Evolutionary conservation across 2,329 filamentous ascomycete genomes (phyloP), one percentile per base, ranked within the genome.

Genomic region (Microdochium bolleyi): DNA sequence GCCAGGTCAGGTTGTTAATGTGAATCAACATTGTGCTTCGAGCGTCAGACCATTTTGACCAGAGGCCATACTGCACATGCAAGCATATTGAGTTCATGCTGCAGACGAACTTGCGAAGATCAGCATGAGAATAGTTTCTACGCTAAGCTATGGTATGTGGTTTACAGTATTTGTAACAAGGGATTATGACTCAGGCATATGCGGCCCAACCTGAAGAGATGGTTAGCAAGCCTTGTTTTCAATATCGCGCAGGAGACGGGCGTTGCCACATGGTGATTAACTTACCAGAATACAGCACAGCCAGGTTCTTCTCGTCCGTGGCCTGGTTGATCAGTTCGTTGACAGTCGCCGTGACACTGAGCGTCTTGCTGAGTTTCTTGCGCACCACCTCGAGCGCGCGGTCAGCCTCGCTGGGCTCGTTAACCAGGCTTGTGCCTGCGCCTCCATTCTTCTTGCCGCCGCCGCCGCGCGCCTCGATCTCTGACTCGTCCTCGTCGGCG

Each of bases 281-380:
- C 80, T 64, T 73, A 84, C 85, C 87, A 62, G 85, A 87, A 73
- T 92, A 99, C 61, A 99, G 71, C 44, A 96, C 85, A 2, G 94
- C 92, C 63, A 99, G 68, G 65, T 99, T 96, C 59, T 82, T 82
- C 73, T 96, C 92, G 69, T 99, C 94, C 1, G 88, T 92, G 8
- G 94, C 92, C 71, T 95, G 88, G 66, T 96, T 94, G 58, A 99
- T 99, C 57, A 99, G 72, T 65, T 99, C 94, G 64, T 96, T 97
- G 52, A 99, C 94, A 14, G 91, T 96, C 2, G 94, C 95, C 52
- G 88, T 89, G 19, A 96, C 92, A 67, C 92, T 99, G 65, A 99
- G 70, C 2, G 89, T 92, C 76, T 96, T 96, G 57, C 87, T 89
- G 60, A 99, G 70, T 73, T 99, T 99, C 80, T 96, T 97, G 65